These are phyloP conservation scores for Zopfia rhizophila DNA, from an alignment of 2,329 filamentous ascomycete genomes.

Conservation along the genomic window DNA sequence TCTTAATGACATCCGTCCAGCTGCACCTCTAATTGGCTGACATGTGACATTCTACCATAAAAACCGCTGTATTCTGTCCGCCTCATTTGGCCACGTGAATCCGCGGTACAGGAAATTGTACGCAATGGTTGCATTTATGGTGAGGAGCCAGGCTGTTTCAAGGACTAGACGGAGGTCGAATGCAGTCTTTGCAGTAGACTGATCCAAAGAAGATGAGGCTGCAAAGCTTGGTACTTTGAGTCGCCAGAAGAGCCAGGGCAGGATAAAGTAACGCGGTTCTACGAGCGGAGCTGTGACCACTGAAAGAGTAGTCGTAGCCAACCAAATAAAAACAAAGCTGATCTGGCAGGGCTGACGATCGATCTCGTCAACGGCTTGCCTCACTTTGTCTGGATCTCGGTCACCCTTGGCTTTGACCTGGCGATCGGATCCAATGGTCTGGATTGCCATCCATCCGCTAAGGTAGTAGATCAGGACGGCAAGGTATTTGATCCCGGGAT, in stretches of 20 bases:
- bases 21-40: conserved; percentile 10
- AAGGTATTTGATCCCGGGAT: conserved; percentile 71
- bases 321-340: conserved; percentile 67
- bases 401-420: conserved; percentile 1
- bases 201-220: conserved; percentile 31
- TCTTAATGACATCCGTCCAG: conserved; percentile 8
- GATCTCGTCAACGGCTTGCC: conserved; percentile 7
- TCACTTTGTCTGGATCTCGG: conserved; percentile 1
- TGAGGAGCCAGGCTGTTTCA: conserved; percentile 76
- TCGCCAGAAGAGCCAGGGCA: conserved; percentile 94
- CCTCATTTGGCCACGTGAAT: conserved; percentile 74
- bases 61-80: conserved; percentile 74
- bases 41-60: conserved; percentile 65
- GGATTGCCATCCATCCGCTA: conserved; percentile 75
- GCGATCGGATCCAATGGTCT: conserved; percentile 61
- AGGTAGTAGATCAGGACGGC: conserved; percentile 76
- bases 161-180: conserved; percentile 60
- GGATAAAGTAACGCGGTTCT: conserved; percentile 94
- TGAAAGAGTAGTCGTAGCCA: conserved; percentile 78
- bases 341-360: conserved; percentile 29
- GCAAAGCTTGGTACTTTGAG: conserved; percentile 71
- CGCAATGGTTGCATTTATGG: conserved; percentile 73
- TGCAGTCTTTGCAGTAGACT: conserved; percentile 8
- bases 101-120: conserved; percentile 76
- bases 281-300: conserved; percentile 91